A percentile compares a stretch with the other conserved stretches of the same genome.
These are phyloP conservation scores for Moricandia arvensis DNA, from an alignment of 345 rosid species.

Conservation along the genomic window DNA sequence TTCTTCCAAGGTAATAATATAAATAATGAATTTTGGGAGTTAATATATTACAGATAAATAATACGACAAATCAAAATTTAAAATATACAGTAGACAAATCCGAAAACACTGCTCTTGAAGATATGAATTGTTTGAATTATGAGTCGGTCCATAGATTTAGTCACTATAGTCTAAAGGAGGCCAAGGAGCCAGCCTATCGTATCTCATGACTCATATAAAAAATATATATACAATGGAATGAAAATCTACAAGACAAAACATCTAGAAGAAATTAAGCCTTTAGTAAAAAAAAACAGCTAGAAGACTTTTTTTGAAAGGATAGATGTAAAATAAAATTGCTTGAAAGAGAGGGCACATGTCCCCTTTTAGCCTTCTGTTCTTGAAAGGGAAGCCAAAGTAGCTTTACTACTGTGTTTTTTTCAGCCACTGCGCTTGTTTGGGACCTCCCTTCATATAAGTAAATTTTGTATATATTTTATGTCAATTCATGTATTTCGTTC, in stretches of 20 bases:
- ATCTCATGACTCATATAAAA: slow-evolving; percentile 21
- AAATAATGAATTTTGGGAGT: not conserved
- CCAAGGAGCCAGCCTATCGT: slow-evolving; percentile 23
- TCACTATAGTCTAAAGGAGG: slow-evolving; percentile 12
- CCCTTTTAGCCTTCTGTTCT: slow-evolving; percentile 41
- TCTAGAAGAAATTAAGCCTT: not conserved
- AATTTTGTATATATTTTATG: not conserved
- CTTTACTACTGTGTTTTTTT: slow-evolving; percentile 25
- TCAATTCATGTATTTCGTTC: slow-evolving; percentile 6
- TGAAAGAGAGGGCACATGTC: slow-evolving; percentile 43
- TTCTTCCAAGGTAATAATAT: not conserved
- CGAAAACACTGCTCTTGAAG: slow-evolving; percentile 31
- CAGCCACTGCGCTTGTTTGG: slow-evolving; percentile 32
- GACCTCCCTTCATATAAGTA: slow-evolving; percentile 22
- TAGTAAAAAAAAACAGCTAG: not conserved
- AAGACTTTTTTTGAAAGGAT: slow-evolving; percentile 1
- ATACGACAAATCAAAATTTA: slow-evolving; percentile 14
- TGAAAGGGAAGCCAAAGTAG: slow-evolving; percentile 39
- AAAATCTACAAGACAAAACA: not conserved
- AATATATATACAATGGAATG: slow-evolving; percentile 2
- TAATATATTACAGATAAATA: not conserved
- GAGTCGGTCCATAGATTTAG: slow-evolving; percentile 32
- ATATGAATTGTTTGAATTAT: slow-evolving; percentile 35
- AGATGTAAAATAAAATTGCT: slow-evolving; percentile 31
- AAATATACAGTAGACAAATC: slow-evolving; percentile 19